Base-by-base conservation (phyloP, 768 basidiomycete genomes). In the Russula ochroleuca region DNA sequence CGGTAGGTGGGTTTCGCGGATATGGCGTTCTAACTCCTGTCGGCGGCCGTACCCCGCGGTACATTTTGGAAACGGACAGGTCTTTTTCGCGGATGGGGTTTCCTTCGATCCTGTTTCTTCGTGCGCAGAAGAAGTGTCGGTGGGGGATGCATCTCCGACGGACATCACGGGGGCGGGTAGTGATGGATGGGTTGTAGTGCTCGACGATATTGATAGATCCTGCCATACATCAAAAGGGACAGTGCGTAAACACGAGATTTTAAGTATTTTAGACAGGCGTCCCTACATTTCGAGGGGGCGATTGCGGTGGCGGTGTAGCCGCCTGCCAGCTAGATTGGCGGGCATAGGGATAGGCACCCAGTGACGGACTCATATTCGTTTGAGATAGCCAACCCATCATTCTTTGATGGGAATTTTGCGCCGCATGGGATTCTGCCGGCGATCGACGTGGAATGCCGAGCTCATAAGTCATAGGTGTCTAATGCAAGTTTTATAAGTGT, bases 21-120 rank as follows among this genome's bases (percentile, higher is more conserved):
- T 31, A 37, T 64, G 63, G 0, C 63, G 45, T 9, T 64, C 53
- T 9, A 54, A 10, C 21, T 64, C 63, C 8, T 60, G 63, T 0
- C 0, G 28, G 1, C 59, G 37, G 6, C 31, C 3, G 13, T 5
- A 55, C 8, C 1, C 35, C 48, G 0, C 0, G 0, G 1, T 11
- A 33, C 63, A 64, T 14, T 3, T 0, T 17, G 47, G 52, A 25
- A 41, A 15, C 1, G 63, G 63, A 41, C 63, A 64, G 10, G 23
- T 0, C n/a, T 28, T 19, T 14, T 23, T 45, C 19, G 19, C 1
- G 5, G 7, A 1, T 11, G 7, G 10, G 25, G 25, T 15, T 38
- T 17, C 56, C 13, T 11, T 38, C 15, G n/a, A 10, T 21, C 13
- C 13, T 3, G 2, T 15, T 21, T 51, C 31, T 17, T 10, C 28